These are phyloP conservation scores for Xylaria curta DNA, from an alignment of 495 filamentous ascomycete species.

Conservation along the genomic window DNA sequence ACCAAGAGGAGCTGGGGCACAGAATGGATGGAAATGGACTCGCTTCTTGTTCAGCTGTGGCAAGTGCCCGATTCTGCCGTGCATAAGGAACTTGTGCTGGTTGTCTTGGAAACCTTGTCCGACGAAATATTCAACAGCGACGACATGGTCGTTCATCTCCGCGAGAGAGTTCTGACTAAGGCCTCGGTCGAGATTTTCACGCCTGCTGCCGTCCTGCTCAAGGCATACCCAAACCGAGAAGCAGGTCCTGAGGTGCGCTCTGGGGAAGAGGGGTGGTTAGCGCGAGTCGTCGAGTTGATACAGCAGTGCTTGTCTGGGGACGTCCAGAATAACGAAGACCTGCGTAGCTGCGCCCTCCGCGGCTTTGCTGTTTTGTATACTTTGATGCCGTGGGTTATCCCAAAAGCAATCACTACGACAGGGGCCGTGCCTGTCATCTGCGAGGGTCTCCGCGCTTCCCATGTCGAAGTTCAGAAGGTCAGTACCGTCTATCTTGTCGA, in stretches of 20 bases:
- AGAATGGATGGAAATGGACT: constrained; percentile 96
- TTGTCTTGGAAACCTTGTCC: constrained; percentile 87
- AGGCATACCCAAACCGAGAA: constrained; percentile 72
- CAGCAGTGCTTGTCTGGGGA: constrained; percentile 72
- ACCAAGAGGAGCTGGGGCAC: constrained; percentile 90
- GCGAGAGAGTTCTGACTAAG: constrained; percentile 82
- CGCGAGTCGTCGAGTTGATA: constrained; percentile 75
- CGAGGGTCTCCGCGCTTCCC: constrained; percentile 72
- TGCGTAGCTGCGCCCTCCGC: constrained; percentile 72
- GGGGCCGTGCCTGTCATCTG: constrained; percentile 75
- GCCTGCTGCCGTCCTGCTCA: constrained; percentile 72
- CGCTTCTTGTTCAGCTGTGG: constrained; percentile 82
- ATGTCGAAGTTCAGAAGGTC: constrained; percentile 78
- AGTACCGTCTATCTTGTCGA: constrained; percentile 30
- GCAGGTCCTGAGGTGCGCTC: constrained; percentile 66
- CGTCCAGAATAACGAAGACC: constrained; percentile 64
- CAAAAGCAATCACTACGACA: constrained; percentile 74
- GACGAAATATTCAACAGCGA: constrained; percentile 94
- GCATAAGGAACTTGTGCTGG: constrained; percentile 81
- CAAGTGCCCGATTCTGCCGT: constrained; percentile 62
- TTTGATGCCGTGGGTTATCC: constrained; percentile 81
- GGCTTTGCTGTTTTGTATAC: constrained; percentile 77
- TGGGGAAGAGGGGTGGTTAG: constrained; percentile 86
- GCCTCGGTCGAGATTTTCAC: constrained; percentile 93
- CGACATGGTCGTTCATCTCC: constrained; percentile 80